These are phyloP conservation scores for Capsella bursapastoris DNA, from an alignment of 345 rosid genomes.

Conservation along the genomic window DNA sequence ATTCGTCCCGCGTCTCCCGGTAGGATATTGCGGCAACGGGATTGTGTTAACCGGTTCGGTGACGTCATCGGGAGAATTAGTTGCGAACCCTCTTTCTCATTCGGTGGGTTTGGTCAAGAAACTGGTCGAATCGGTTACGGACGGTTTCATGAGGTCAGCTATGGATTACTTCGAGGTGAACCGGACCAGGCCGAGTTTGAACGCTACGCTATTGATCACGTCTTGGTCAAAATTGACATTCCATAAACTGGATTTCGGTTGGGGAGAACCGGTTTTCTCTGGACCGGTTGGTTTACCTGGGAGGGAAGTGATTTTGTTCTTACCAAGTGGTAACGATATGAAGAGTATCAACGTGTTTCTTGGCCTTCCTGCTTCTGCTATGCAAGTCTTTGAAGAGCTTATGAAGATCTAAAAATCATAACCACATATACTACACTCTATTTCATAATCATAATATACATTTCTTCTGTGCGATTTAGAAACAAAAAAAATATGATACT, in stretches of 20 bases:
- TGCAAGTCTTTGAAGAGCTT: conserved; percentile 59
- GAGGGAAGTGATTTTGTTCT: conserved; percentile 72
- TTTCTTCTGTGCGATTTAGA: neutral
- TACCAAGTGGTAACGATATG: conserved; percentile 56
- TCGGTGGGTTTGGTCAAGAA: conserved; percentile 59
- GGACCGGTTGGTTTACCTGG: conserved; percentile 81
- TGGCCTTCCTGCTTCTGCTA: conserved; percentile 81
- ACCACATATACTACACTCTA: too few relatives aligned
- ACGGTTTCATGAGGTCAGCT: conserved; percentile 74
- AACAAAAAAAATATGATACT: neutral
- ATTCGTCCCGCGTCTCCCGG: conserved; percentile 71
- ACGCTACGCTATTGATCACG: conserved; percentile 71
- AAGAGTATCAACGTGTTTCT: conserved; percentile 67
- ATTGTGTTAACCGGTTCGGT: conserved; percentile 66
- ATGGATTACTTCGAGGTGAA: conserved; percentile 76
- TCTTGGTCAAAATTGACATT: conserved; percentile 79
- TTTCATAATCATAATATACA: neutral
- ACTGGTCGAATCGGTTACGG: conserved; percentile 61
- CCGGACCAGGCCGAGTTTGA: conserved; percentile 69
- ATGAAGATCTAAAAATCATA: too few relatives aligned
- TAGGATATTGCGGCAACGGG: conserved; percentile 71
- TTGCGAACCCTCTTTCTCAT: conserved; percentile 56
- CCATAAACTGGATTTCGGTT: conserved; percentile 72
- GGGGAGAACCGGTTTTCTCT: conserved; percentile 74
- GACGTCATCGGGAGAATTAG: conserved; percentile 62